phyloP scores from a whole-genome alignment of 163 green algal species.

The Chlamydomonas reinhardtii region DNA sequence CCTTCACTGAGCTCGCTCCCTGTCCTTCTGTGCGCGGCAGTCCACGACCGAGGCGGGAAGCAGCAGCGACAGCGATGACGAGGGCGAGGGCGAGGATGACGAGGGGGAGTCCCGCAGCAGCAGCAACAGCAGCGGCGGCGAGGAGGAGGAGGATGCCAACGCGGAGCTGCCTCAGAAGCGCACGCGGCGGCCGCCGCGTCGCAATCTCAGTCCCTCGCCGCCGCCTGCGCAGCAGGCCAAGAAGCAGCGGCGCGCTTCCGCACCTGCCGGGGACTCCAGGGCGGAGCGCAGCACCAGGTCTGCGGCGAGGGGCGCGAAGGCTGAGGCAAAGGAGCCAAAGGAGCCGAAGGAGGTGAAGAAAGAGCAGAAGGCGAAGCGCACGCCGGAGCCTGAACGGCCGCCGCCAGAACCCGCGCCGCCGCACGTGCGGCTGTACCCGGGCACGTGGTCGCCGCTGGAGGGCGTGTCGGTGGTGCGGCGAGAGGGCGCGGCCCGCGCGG shows the following conservation, averaged over 20 bases:
- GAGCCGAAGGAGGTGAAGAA: not conserved
- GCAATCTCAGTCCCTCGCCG: no score
- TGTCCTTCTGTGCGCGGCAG: not conserved
- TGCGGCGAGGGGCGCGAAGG: no score
- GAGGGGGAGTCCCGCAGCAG: not conserved
- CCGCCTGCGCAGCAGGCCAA: no score
- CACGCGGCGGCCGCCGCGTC: no score
- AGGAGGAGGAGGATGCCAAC: not conserved
- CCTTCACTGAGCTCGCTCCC: no score
- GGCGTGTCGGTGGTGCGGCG: not conserved
- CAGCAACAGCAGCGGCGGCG: no score
- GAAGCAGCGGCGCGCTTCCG: no score
- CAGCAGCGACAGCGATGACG: not conserved
- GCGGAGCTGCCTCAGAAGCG: no score
- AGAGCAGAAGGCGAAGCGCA: not conserved
- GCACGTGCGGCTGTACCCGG: constrained; percentile 16
- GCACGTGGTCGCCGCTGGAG: not conserved
- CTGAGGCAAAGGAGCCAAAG: not conserved
- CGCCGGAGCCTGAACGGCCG: not conserved
- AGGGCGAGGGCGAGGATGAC: not conserved
- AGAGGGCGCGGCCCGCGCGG: not conserved
- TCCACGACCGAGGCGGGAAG: no score
- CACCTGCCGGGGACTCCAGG: no score
- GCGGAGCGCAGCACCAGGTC: no score
- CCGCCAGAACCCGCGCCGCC: not conserved